Evolutionary conservation across 768 basidiomycete species (phyloP).

Genomic region (Auriscalpium microsporum): DNA sequence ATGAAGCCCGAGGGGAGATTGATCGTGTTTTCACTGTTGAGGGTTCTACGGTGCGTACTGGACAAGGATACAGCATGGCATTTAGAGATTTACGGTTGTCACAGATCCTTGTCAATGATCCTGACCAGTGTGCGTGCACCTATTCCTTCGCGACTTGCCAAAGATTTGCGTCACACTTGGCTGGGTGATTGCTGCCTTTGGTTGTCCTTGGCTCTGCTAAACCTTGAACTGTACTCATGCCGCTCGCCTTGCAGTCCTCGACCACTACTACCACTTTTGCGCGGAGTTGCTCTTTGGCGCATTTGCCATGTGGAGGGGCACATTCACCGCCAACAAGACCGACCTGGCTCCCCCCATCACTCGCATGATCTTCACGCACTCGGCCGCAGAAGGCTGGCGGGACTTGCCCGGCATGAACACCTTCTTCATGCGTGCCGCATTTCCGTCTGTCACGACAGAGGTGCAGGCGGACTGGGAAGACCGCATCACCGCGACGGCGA

Average conservation of each 20-base stretch:
- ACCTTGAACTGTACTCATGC: too few species aligned
- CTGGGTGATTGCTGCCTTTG: too few species aligned
- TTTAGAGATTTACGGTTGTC: not conserved
- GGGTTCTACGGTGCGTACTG: constrained; percentile 57
- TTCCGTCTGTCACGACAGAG: constrained; percentile 65
- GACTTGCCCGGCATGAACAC: constrained; percentile 71
- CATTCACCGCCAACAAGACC: constrained; percentile 21
- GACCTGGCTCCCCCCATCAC: constrained; percentile 30
- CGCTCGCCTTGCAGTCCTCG: constrained; percentile 37
- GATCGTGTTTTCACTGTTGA: constrained; percentile 59
- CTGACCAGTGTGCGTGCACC: constrained; percentile 40
- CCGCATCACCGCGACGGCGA: constrained; percentile 29
- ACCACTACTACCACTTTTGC: constrained; percentile 83
- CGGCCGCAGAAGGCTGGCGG: constrained; percentile 55
- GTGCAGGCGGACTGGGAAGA: constrained; percentile 65
- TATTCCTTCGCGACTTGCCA: not conserved
- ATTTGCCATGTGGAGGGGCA: constrained; percentile 67
- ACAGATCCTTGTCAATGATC: constrained; percentile 48
- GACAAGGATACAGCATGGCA: too few species aligned
- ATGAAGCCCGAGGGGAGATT: constrained; percentile 14
- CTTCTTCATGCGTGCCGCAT: constrained; percentile 66
- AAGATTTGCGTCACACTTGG: too few species aligned
- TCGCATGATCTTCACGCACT: constrained; percentile 65
- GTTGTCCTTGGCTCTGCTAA: too few species aligned
- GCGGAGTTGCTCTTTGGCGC: constrained; percentile 73